phyloP scores from a whole-genome alignment of 495 filamentous ascomycete species.

The Antarctomyces pellizariae region DNA sequence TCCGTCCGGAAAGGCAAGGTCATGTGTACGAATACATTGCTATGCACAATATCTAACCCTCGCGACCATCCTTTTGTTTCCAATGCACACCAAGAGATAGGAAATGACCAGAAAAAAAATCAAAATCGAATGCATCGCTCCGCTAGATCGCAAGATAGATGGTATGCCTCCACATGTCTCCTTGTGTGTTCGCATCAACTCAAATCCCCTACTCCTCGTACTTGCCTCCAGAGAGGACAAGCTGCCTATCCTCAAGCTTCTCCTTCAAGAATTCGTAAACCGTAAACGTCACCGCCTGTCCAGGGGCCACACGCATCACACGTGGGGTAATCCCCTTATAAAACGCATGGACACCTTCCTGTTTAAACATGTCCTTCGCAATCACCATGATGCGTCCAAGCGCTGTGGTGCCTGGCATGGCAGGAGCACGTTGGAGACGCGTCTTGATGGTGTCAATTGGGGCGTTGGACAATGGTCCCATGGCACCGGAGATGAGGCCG shows the following conservation, averaged over 20 bases:
- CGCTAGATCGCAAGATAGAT: too few species aligned
- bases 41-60: too few species aligned
- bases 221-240: conserved; percentile 36
- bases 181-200: too few species aligned
- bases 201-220: conserved; percentile 80
- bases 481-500: conserved; percentile 76
- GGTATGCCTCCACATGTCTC: too few species aligned
- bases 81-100: too few species aligned
- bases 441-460: conserved; percentile 99
- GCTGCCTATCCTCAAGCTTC: conserved; percentile 49
- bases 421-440: conserved; percentile 72
- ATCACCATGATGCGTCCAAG: conserved; percentile 55
- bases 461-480: conserved; percentile 88
- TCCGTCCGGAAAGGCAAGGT: too few species aligned
- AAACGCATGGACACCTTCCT: conserved; percentile 82
- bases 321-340: conserved; percentile 98
- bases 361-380: conserved; percentile 76
- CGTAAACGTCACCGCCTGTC: conserved; percentile 94
- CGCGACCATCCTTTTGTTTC: too few species aligned
- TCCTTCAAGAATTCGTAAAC: conserved; percentile 84
- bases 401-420: conserved; percentile 56
- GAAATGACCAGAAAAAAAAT: too few species aligned
- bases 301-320: conserved; percentile 91
- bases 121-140: too few species aligned
- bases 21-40: too few species aligned